Percentiles rank a stretch among this genome's conserved stretches.
Conservation (phyloP, 2,329 filamentous ascomycete species). For the Rutstroemia sp. region DNA sequence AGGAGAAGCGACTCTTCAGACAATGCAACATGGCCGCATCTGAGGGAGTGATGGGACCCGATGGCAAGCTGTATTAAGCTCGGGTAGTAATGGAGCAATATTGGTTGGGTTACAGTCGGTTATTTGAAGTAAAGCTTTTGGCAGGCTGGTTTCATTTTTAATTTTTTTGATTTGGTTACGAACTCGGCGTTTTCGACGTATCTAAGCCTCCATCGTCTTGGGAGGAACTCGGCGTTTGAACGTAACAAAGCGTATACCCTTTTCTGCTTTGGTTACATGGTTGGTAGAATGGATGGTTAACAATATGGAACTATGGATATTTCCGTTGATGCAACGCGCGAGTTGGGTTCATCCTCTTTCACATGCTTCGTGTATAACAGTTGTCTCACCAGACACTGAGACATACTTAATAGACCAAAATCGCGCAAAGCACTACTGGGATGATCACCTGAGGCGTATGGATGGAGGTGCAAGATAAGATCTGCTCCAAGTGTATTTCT, state of each 20-base stretch:
- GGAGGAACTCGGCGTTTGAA: conserved; percentile 29
- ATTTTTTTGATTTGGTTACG: conserved; percentile 13
- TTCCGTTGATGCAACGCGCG: too few relatives aligned
- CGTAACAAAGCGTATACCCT: conserved; percentile 31
- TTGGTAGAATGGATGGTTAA: neutral
- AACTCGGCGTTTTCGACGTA: conserved; percentile 30
- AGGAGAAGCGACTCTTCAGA: conserved; percentile 68
- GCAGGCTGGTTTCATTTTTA: neutral
- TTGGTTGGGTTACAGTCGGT: conserved; percentile 6
- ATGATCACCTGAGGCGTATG: too few relatives aligned
- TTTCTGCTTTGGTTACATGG: conserved; percentile 23
- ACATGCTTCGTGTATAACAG: too few relatives aligned
- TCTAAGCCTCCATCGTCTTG: conserved; percentile 25
- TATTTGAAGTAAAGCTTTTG: neutral
- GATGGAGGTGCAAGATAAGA: too few relatives aligned
- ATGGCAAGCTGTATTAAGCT: conserved; percentile 27
- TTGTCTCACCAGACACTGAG: too few relatives aligned
- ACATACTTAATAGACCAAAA: too few relatives aligned
- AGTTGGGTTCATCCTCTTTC: too few relatives aligned
- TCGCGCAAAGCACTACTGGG: too few relatives aligned
- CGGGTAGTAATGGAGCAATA: neutral
- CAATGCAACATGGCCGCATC: conserved; percentile 75
- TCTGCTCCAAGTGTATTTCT: too few relatives aligned
- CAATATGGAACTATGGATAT: neutral
- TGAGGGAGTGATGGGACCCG: conserved; percentile 31